A percentile compares a stretch with the other conserved stretches of the same genome.
phyloP scores from a whole-genome alignment of 805 yeast species.

The Spathaspora arborariae region DNA sequence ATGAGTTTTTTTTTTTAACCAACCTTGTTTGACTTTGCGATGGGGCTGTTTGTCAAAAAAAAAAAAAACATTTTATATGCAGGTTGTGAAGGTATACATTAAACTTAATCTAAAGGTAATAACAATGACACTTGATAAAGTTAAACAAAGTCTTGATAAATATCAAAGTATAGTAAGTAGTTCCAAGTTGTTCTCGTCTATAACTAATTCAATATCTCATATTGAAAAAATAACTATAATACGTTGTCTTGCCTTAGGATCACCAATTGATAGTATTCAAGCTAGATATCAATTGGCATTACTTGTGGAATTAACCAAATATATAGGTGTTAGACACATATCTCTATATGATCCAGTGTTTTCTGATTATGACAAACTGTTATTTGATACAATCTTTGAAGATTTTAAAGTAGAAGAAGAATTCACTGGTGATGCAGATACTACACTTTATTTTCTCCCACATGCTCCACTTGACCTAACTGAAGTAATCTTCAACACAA shows the following conservation, averaged over 20 bases:
- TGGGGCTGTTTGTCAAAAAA: neutral
- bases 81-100: neutral
- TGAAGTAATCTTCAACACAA: constrained; percentile 29
- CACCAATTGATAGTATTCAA: constrained; percentile 53
- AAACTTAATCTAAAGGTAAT: too few species aligned
- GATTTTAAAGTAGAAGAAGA: constrained; percentile 14
- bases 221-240: constrained; percentile 20
- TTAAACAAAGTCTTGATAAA: neutral
- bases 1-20: neutral
- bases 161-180: neutral
- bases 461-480: constrained; percentile 67
- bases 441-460: constrained; percentile 58
- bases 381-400: constrained; percentile 14
- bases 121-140: neutral
- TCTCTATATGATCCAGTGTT: constrained; percentile 68
- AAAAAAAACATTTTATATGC: neutral
- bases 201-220: neutral
- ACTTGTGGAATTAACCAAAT: constrained; percentile 36
- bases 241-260: constrained; percentile 72
- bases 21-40: neutral
- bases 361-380: constrained; percentile 37
- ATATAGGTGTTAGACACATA: constrained; percentile 20
- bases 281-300: constrained; percentile 68
- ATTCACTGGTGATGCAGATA: constrained; percentile 6
- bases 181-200: neutral